Evolutionary conservation across 345 rosid genomes (phyloP).

Genomic region (Arabidopsis thaliana): DNA sequence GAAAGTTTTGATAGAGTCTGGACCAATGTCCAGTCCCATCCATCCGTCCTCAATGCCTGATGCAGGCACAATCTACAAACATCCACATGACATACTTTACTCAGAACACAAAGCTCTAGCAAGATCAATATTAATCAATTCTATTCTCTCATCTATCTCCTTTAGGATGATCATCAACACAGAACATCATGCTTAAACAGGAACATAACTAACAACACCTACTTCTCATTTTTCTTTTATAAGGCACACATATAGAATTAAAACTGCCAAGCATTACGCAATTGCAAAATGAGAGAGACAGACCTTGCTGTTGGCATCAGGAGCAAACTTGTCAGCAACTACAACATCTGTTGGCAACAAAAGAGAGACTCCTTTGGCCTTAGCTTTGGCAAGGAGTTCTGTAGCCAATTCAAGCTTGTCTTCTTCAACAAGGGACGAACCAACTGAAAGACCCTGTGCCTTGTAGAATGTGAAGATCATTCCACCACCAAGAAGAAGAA

Average conservation of each 20-base stretch:
- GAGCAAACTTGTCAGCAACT: conserved; percentile 88
- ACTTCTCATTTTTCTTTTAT: neutral
- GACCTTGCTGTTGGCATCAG: conserved; percentile 94
- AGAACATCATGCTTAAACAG: neutral
- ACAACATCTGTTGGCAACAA: conserved; percentile 86
- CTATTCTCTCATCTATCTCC: conserved; percentile 9
- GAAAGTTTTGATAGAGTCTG: conserved; percentile 76
- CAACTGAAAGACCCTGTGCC: conserved; percentile 84
- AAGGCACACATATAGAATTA: neutral
- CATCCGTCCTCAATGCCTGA: conserved; percentile 82
- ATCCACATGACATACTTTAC: conserved; percentile 15
- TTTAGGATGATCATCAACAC: conserved; percentile 15
- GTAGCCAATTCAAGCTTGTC: conserved; percentile 91
- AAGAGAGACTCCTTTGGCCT: conserved; percentile 86
- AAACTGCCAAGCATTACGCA: conserved; percentile 14
- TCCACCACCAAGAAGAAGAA: conserved; percentile 94
- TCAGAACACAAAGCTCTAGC: conserved; percentile 21
- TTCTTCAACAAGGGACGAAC: conserved; percentile 93
- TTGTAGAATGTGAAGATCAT: conserved; percentile 99
- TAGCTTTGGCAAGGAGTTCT: conserved; percentile 84
- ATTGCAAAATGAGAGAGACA: neutral
- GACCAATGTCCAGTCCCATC: conserved; percentile 97
- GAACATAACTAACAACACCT: neutral
- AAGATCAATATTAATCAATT: neutral
- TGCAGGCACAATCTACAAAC: conserved; percentile 71